phyloP scores from a whole-genome alignment of 257 asterid species.

The Misopates orontium region DNA sequence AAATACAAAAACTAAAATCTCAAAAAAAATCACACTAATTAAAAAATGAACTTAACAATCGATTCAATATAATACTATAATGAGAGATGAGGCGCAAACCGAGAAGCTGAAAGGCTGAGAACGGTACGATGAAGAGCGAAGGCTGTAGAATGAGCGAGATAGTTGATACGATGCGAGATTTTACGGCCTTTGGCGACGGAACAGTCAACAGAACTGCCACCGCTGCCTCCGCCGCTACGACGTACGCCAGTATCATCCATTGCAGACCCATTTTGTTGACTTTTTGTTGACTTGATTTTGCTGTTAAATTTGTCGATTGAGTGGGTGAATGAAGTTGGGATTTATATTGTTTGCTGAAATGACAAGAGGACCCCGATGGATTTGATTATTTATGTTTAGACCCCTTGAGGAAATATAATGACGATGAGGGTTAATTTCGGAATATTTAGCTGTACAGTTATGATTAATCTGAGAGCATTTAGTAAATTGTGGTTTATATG shows the following conservation, averaged over 20 bases:
- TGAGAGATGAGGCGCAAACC: constrained; percentile 34
- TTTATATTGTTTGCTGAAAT: background rate
- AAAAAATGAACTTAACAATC: background rate
- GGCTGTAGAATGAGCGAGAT: constrained; percentile 78
- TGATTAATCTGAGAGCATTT: too few relatives aligned
- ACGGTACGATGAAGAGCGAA: constrained; percentile 73
- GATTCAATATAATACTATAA: background rate
- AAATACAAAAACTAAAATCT: background rate
- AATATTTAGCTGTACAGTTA: too few relatives aligned
- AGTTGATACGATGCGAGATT: constrained; percentile 59
- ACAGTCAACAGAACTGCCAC: constrained; percentile 64
- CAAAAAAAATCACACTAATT: background rate
- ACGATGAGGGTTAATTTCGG: too few relatives aligned
- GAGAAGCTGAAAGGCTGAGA: constrained; percentile 85
- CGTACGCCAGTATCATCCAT: constrained; percentile 75
- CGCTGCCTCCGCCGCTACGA: constrained; percentile 84
- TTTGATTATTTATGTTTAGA: too few relatives aligned
- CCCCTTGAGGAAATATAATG: too few relatives aligned
- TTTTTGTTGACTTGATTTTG: background rate
- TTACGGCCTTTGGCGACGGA: constrained; percentile 73
- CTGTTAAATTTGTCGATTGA: background rate
- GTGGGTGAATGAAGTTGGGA: too few relatives aligned
- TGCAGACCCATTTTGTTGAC: constrained; percentile 67
- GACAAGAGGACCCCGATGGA: background rate
- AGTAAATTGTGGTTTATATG: too few relatives aligned